Evolutionary conservation across 2,329 filamentous ascomycete genomes (phyloP), one percentile per base, ranked within the genome.

Genomic region (Ophiocordyceps camponoti-floridani): DNA sequence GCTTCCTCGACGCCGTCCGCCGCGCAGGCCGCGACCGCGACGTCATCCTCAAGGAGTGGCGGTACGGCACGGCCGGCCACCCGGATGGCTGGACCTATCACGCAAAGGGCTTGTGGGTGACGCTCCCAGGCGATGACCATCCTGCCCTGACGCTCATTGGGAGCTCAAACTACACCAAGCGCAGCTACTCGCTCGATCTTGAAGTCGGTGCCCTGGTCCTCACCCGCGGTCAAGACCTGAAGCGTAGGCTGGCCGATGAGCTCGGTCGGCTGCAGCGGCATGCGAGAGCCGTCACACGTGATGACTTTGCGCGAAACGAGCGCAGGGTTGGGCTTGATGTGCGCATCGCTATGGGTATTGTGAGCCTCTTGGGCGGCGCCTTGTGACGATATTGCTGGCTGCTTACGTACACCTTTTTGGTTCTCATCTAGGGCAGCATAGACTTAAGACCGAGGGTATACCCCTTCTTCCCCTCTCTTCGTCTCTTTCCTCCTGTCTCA

Each of bases 71-170:
- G 0, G 83, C 94, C 2, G 83, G 83, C 16, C 73, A 86, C 53
- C 78, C 83, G 0, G 84, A 70, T 1, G 89, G 86, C 1, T 98
- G 93, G 91, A 95, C 89, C 0, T 98, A 98, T 61, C 91, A 98
- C 55, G 91, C 91, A 42, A 98, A 98, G 62, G 91, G 91, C 0
- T 69, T 96, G 2, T 96, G 89, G 89, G 71, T 95, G 26, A 85
- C 84, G 0, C 68, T 89, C 45, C 75, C 82, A 0, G 67, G 70
- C 2, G 73, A 81, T 42, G 60, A 68, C 33, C 65, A 78, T 37
- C 87, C 87, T 0, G 79, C 81, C 42, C 69, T 96, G 45, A 93
- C 80, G 30, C 70, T 96, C 16, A 75, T 98, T 1, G 91, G 91
- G 1, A 93, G 84, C 57, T 91, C 83, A 10, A 98, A 98, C 58